These are phyloP conservation scores for Candida mattraensis DNA, from an alignment of 805 yeast species.

Conservation along the genomic window DNA sequence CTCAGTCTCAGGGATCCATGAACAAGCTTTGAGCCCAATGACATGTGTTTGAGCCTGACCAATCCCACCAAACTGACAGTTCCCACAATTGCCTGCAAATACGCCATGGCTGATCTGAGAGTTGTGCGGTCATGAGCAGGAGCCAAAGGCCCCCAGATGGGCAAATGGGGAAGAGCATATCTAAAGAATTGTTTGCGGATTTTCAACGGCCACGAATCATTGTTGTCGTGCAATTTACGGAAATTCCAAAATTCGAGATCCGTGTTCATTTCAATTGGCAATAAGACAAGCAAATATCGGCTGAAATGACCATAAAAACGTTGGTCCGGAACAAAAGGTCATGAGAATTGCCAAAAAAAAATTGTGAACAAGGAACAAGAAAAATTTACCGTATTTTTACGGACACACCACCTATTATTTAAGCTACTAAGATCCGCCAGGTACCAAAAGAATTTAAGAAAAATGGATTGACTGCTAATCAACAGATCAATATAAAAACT, in stretches of 20 bases:
- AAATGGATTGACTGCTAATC: conserved; percentile 4
- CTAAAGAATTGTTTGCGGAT: conserved; percentile 26
- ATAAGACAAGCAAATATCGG: conserved; percentile 1
- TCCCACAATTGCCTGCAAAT: conserved; percentile 29
- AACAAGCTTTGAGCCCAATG: background rate
- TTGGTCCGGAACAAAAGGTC: background rate
- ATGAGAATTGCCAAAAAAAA: background rate
- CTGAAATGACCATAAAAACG: background rate
- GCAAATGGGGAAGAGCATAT: conserved; percentile 29
- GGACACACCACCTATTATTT: no score
- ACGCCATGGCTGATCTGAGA: conserved; percentile 27
- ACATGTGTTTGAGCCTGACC: conserved; percentile 1
- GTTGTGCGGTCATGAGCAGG: conserved; percentile 36
- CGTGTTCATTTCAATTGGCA: conserved; percentile 7
- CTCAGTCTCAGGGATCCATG: conserved; percentile 5
- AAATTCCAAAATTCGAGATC: conserved; percentile 16
- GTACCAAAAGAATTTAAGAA: background rate
- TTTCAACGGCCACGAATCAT: conserved; percentile 21
- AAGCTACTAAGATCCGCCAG: no score
- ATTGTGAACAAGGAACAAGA: conserved; percentile 1
- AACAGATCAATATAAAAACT: no score
- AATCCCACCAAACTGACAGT: conserved; percentile 12
- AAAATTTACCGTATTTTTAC: no score
- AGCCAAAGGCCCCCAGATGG: conserved; percentile 35
- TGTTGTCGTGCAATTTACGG: conserved; percentile 26